A percentile compares a stretch with the other conserved stretches of the same genome.
Conservation (phyloP, 192 early-diverging fungal species). For the Coemansia sp. region DNA sequence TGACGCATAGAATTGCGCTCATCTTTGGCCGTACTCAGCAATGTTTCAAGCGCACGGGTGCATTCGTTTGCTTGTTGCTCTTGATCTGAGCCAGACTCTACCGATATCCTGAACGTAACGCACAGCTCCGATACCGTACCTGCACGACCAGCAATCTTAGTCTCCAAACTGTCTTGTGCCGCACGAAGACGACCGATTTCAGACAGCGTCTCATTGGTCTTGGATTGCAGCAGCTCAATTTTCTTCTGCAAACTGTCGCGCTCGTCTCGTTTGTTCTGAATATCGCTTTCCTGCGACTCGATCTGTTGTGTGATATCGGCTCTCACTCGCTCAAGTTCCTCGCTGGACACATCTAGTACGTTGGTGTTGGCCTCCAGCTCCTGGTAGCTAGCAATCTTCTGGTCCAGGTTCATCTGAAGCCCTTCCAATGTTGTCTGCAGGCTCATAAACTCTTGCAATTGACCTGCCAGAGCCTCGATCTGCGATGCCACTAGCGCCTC, state of each 20-base stretch:
- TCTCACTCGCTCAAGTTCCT: conserved; percentile 61
- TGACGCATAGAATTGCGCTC: conserved; percentile 41
- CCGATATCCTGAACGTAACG: neutral
- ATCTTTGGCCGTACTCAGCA: conserved; percentile 51
- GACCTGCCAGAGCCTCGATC: conserved; percentile 49
- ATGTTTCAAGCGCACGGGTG: conserved; percentile 15
- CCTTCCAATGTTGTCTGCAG: conserved; percentile 42
- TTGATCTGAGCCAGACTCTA: conserved; percentile 12
- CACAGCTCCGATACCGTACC: conserved; percentile 25
- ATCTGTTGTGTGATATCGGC: conserved; percentile 40
- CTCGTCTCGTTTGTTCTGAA: conserved; percentile 21
- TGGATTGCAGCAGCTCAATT: conserved; percentile 16
- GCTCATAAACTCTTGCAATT: conserved; percentile 50
- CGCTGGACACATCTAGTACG: conserved; percentile 56
- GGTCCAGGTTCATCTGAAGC: conserved; percentile 41
- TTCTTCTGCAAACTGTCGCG: conserved; percentile 20
- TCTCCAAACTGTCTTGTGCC: conserved; percentile 36
- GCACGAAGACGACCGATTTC: conserved; percentile 37
- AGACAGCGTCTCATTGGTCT: conserved; percentile 23
- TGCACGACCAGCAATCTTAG: conserved; percentile 24
- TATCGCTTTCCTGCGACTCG: conserved; percentile 42
- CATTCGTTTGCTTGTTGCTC: conserved; percentile 24
- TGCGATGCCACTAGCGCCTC: conserved; percentile 51
- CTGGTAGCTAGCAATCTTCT: conserved; percentile 42
- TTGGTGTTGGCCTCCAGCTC: conserved; percentile 50